Evolutionary conservation across 768 basidiomycete genomes (phyloP), one percentile per base, ranked within the genome.

Genomic region (Tylopilus plumbeoviolaceoides): DNA sequence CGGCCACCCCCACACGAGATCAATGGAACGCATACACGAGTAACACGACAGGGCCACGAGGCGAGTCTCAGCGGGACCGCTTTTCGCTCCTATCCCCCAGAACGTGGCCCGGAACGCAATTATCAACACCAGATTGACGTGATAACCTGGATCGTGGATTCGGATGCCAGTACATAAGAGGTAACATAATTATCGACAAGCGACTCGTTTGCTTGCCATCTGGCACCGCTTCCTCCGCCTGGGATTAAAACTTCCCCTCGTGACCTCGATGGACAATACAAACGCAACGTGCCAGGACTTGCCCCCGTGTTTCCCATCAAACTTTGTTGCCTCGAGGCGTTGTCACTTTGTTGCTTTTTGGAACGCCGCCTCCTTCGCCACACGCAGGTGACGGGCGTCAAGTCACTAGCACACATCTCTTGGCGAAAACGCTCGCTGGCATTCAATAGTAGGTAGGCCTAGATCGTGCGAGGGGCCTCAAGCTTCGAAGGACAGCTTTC

Each of bases 271-370:
- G 9, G 44, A 31, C 50, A 7, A 15, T 55, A 17, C 17, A 21
- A 25, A 50, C 50, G 55, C 28, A 50, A 45, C 20, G 27, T 53
- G 48, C 27, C 30, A 30, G 30, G 30, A 7, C 7, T 30, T 30
- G 2, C 30, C 49, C 5, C 53, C 31, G 14, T 11, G 28, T 25
- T 43, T 11, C 3, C 51, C 59, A 68, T 66, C 65, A 66, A 66
- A 66, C 65, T 40, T 49, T 66, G 49, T 50, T 61, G 46, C 61
- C 64, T 66, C 56, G 66, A 68, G 66, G 64, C 53, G 44, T 55
- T 17, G 46, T 52, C 54, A 54, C 38, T 38, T 27, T 21, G 30
- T 49, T 56, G 30, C 42, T 44, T 44, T 53, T 51, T 48, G 18
- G 12, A 45, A 47, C 55, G 55, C 56, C 59, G 53, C 54, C 7